Evolutionary conservation across 2,329 filamentous ascomycete genomes (phyloP), one percentile per base, ranked within the genome.

Genomic region (Penicillium sp.): DNA sequence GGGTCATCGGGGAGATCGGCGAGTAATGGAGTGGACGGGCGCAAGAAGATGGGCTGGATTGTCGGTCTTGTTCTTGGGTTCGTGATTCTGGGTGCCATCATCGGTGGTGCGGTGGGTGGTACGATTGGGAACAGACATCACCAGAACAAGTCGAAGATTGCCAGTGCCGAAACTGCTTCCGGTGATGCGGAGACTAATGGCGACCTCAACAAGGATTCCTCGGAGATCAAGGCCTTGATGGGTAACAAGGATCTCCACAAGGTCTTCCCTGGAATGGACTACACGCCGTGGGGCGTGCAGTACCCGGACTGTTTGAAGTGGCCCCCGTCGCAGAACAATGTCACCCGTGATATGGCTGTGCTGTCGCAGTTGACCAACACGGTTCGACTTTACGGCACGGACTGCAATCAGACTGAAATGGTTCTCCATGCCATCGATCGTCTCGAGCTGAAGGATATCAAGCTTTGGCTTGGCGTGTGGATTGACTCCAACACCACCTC

Each of bases 331-430:
- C 91, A 96, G 66, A 95, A 97, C 72, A 96, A 97, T 65, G 77
- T 97, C 57, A 97, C 93, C 0, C 82, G 88, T 46, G 91, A 97
- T 65, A 75, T 96, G 51, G 91, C 93, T 1, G 84, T 96, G 9
- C 81, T 97, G 45, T 89, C 87, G 12, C 89, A 95, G 66, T 76
- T 97, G 38, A 95, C 89, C 52, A 90, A 95, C 65, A 84, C 83
- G 3, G 80, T 97, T 42, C 84, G 91, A 7, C 76, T 96, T 1
- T 97, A 97, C 66, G 91, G 91, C 43, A 97, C 88, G 12, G 91
- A 97, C 72, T 97, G 91, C 77, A 96, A 96, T 69, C 91, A 97
- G 70, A 97, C 91, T 0, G 81, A 95, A 68, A 93, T 97, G 86
- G 81, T 94, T 1, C 74, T 97, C 8, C 84, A 93, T 61, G 84